Evolutionary conservation across 228 moss, liverwort and hornwort species (phyloP).

Genomic region (Sphagnum fallax): DNA sequence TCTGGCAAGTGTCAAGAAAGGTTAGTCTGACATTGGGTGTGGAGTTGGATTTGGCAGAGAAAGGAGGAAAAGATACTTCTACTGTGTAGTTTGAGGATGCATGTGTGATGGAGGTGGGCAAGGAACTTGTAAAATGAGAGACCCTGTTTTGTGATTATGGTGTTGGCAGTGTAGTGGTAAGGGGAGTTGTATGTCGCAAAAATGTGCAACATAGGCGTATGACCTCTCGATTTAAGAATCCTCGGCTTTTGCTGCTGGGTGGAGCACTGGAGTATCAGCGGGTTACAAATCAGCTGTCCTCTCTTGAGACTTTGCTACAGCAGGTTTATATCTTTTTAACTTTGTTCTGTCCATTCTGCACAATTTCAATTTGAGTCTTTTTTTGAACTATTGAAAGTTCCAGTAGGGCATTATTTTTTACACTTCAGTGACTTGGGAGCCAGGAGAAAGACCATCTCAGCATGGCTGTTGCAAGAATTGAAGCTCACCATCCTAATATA

Average conservation of each 20-base stretch:
- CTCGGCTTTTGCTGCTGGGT: slow-evolving; percentile 76
- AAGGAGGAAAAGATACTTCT: too few relatives aligned
- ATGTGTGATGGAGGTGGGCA: too few relatives aligned
- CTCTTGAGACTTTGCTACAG: slow-evolving; percentile 83
- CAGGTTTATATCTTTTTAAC: slow-evolving; percentile 41
- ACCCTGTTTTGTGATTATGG: slow-evolving; percentile 1
- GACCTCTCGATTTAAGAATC: slow-evolving; percentile 65
- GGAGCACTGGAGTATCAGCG: slow-evolving; percentile 95
- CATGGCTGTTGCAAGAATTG: slow-evolving; percentile 94
- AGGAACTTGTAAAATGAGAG: too few relatives aligned
- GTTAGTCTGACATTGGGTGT: slow-evolving; percentile 16
- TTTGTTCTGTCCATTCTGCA: too few relatives aligned
- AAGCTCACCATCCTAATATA: slow-evolving; percentile 85
- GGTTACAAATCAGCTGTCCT: slow-evolving; percentile 87
- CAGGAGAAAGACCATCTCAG: slow-evolving; percentile 94
- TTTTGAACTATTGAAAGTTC: too few relatives aligned
- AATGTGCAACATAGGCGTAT: slow-evolving; percentile 83
- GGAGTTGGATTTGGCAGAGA: background rate
- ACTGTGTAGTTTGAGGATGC: too few relatives aligned
- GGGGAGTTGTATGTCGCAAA: slow-evolving; percentile 81
- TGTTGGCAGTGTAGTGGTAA: slow-evolving; percentile 64
- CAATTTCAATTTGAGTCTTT: background rate
- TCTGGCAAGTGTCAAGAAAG: slow-evolving; percentile 70
- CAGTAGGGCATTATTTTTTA: too few relatives aligned
- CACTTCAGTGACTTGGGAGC: too few relatives aligned